phyloP scores from a whole-genome alignment of 2,329 filamentous ascomycete genomes.

The Fusarium zealandicum region DNA sequence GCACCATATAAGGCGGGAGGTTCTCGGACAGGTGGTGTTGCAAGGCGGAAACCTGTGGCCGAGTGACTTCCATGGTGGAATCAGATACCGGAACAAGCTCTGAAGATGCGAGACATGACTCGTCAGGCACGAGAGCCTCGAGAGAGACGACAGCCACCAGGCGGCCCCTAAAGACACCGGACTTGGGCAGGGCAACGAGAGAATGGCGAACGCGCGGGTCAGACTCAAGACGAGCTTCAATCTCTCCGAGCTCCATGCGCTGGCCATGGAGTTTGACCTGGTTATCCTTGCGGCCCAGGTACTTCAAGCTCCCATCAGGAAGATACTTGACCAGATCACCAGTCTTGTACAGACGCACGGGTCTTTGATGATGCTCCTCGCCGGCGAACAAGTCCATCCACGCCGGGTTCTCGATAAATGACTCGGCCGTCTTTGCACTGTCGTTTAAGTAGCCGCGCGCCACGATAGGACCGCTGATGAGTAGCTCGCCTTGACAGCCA shows the following conservation, averaged over 20 bases:
- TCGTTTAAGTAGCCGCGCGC: constrained; percentile 20
- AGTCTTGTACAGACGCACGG: constrained; percentile 50
- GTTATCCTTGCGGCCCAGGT: constrained; percentile 58
- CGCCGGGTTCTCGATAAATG: constrained; percentile 4
- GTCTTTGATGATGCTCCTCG: not conserved
- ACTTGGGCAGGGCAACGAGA: constrained; percentile 47
- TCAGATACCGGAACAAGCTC: not conserved
- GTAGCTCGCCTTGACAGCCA: constrained; percentile 29
- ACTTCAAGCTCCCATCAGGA: constrained; percentile 49
- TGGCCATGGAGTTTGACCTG: constrained; percentile 52
- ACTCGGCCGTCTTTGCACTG: not conserved
- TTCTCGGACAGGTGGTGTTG: constrained; percentile 11
- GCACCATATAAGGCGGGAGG: constrained; percentile 31
- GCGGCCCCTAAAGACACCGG: constrained; percentile 33
- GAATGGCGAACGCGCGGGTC: constrained; percentile 61
- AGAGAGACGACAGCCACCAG: constrained; percentile 27
- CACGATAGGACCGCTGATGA: constrained; percentile 30
- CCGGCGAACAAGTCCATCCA: constrained; percentile 1
- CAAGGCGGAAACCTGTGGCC: not conserved
- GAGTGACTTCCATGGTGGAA: not conserved
- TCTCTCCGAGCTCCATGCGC: constrained; percentile 56
- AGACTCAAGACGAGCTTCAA: constrained; percentile 56
- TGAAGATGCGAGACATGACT: not conserved
- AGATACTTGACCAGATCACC: constrained; percentile 56
- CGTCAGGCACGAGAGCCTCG: not conserved